Conservation (phyloP, 2,329 filamentous ascomycete species). For the Alternaria brassicicola region DNA sequence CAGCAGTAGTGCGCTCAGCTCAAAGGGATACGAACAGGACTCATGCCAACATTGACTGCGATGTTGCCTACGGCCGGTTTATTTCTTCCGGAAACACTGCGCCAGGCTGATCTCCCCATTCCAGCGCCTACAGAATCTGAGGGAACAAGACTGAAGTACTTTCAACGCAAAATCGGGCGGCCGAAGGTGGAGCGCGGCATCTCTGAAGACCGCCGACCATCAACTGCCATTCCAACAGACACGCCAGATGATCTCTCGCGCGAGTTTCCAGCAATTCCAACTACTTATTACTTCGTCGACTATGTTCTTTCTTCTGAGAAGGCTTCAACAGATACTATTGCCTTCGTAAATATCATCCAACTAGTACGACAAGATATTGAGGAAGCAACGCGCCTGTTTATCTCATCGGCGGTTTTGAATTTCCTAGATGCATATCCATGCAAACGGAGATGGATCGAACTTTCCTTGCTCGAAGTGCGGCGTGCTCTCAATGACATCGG, state of each 20-base stretch:
- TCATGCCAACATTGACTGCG: constrained; percentile 1
- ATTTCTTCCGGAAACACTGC: constrained; percentile 28
- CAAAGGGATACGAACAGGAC: not conserved
- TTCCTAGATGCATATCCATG: constrained; percentile 33
- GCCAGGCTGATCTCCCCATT: constrained; percentile 6
- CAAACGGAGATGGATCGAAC: constrained; percentile 35
- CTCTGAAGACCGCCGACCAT: constrained; percentile 14
- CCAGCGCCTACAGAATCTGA: constrained; percentile 7
- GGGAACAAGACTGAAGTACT: constrained; percentile 14
- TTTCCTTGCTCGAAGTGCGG: constrained; percentile 29
- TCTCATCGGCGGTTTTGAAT: constrained; percentile 22
- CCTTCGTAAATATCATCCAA: constrained; percentile 35
- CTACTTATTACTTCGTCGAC: constrained; percentile 37
- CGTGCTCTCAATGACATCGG: constrained; percentile 39
- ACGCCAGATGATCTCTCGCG: constrained; percentile 17
- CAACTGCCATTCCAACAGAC: constrained; percentile 1
- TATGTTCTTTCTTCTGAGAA: constrained; percentile 30
- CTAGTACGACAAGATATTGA: constrained; percentile 35
- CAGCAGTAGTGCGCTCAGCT: not conserved
- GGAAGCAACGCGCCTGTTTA: constrained; percentile 37
- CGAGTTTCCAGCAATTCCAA: constrained; percentile 29
- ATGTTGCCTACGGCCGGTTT: constrained; percentile 24
- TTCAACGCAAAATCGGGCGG: constrained; percentile 19
- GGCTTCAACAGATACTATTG: constrained; percentile 30
- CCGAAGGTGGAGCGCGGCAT: constrained; percentile 7